Evolutionary conservation across 1,284 basidiomycete species (phyloP).

Genomic region (Malassezia psittaci): DNA sequence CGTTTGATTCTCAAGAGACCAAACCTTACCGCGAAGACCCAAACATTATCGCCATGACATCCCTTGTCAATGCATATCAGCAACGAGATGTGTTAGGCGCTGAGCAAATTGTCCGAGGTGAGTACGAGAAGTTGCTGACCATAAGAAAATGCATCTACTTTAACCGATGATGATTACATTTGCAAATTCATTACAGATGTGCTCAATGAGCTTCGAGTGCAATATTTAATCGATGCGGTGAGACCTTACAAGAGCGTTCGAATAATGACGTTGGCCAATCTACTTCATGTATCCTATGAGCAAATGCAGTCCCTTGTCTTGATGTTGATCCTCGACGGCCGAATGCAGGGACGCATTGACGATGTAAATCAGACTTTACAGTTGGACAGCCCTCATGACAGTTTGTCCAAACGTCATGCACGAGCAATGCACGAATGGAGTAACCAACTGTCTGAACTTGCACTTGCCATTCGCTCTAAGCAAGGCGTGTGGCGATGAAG

Average conservation of each 20-base stretch:
- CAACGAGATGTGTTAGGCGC: conserved; percentile 87
- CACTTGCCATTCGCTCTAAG: conserved; percentile 63
- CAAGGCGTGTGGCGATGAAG: conserved; percentile 10
- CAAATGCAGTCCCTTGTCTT: conserved; percentile 90
- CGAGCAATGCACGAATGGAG: conserved; percentile 71
- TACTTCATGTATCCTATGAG: conserved; percentile 74
- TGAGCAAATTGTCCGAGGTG: conserved; percentile 70
- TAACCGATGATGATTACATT: conserved; percentile 91
- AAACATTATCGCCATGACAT: conserved; percentile 95
- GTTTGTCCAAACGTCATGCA: conserved; percentile 71
- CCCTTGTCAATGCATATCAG: conserved; percentile 90
- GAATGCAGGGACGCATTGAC: conserved; percentile 88
- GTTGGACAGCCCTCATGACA: conserved; percentile 60
- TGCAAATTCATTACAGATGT: conserved; percentile 87
- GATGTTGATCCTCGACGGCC: conserved; percentile 84
- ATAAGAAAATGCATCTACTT: conserved; percentile 72
- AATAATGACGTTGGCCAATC: conserved; percentile 53
- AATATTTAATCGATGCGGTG: conserved; percentile 93
- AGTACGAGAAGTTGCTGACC: background rate
- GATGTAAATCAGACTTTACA: conserved; percentile 86
- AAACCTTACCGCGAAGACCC: conserved; percentile 97
- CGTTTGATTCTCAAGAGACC: conserved; percentile 97
- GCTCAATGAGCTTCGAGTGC: conserved; percentile 78
- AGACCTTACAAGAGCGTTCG: conserved; percentile 66
- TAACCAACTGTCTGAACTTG: conserved; percentile 62